A percentile compares a stretch with the other conserved stretches of the same genome.
Conservation (phyloP, 805 yeast genomes). For the Starmerella vaccinii region DNA sequence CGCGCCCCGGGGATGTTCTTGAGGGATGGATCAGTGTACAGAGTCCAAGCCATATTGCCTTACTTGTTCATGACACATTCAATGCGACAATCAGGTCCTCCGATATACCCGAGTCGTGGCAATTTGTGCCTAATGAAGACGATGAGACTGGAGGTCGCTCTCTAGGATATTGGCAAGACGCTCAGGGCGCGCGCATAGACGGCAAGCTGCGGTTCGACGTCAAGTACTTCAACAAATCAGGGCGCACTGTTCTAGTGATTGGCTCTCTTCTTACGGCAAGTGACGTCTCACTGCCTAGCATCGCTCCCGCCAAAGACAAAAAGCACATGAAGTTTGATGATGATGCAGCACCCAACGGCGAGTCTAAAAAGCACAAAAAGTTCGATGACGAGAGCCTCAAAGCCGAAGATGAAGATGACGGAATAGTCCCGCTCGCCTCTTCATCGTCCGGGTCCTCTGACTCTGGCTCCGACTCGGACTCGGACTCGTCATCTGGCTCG, state of each 20-base stretch:
- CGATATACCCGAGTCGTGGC: constrained; percentile 80
- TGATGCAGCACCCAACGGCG: background rate
- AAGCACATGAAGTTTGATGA: constrained; percentile 12
- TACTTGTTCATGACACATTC: constrained; percentile 83
- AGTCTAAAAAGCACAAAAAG: background rate
- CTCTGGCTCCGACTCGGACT: background rate
- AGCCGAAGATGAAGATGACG: constrained; percentile 9
- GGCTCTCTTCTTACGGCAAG: constrained; percentile 45
- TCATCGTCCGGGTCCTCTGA: constrained; percentile 26
- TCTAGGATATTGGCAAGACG: constrained; percentile 83
- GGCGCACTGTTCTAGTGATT: constrained; percentile 73
- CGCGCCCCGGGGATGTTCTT: constrained; percentile 72
- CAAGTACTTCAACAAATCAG: constrained; percentile 49
- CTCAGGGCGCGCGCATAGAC: constrained; percentile 58
- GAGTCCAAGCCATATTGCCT: constrained; percentile 88
- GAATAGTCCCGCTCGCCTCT: background rate
- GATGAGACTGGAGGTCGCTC: constrained; percentile 37
- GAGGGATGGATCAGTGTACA: constrained; percentile 88
- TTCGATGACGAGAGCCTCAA: constrained; percentile 1
- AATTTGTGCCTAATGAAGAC: constrained; percentile 66
- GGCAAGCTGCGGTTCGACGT: constrained; percentile 74
- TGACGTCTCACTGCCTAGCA: constrained; percentile 20
- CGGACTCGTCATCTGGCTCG: constrained; percentile 1
- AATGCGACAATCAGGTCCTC: constrained; percentile 83
- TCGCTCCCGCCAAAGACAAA: background rate